Base-by-base conservation (phyloP, 176 grass and related monocot genomes). In the Oryza punctata region DNA sequence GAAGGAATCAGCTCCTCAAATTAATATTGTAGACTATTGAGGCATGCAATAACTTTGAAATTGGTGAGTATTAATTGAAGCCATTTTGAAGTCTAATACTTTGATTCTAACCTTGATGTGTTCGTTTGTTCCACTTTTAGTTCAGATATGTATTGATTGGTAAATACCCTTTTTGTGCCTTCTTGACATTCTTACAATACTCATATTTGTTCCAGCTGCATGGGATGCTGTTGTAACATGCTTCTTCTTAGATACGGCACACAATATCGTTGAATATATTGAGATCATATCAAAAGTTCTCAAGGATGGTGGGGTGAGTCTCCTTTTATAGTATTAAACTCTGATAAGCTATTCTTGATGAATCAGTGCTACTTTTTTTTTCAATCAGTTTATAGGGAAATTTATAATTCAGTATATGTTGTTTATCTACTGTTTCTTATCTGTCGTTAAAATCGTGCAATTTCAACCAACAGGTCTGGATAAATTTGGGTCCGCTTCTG, bases 151-250 rank as follows among this genome's bases (percentile, higher is more conserved):
- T 41, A 45, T 81, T 81, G 60, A 50, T 77, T 45, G 26, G 67
- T 15, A 11, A 65, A 61, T 86, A 14, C 40, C 67, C 1, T 12
- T 69, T 83, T 54, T 70, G 13, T 25, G 69, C 46, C 63, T 43
- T 65, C 54, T 77, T 72, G 66, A 63, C 63, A 70, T 81, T 54
- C 24, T 84, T 24, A 50, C 21, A 65, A 73, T 63, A 47, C 73
- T 33, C 45, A 21, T 78, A 13, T 86, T 35, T 85, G 30, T 72
- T 94, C 75, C 84, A 99, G 96, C 80, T 84, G 82, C 89, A 83
- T 99, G 96, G 96, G 96, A 99, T 92, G 93, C 91, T 94, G 91
- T 99, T 90, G 96, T 96, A 61, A 96, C 93, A 30, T 99, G 93
- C 79, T 99, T 99, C 84, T 99, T 99, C 78, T 69, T 99, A 32